Conservation (phyloP, 2,329 filamentous ascomycete species). For the Alternaria incomplexa region DNA sequence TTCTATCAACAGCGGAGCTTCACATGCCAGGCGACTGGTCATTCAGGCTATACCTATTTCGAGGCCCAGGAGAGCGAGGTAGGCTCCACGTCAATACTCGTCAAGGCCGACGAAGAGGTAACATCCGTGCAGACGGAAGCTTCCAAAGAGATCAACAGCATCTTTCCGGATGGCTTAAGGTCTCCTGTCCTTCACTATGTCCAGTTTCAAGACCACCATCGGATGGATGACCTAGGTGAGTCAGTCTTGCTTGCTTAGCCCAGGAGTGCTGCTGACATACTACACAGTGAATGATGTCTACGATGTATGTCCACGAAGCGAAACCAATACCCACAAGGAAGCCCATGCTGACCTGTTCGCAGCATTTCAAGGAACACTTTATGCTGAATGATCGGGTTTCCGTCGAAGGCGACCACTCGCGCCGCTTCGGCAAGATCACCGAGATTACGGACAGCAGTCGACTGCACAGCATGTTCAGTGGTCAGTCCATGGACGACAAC, state of each 20-base stretch:
- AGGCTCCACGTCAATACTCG: slow-evolving; percentile 49
- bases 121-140: slow-evolving; percentile 59
- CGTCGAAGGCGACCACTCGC: slow-evolving; percentile 37
- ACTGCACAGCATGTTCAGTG: slow-evolving; percentile 35
- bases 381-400: slow-evolving; percentile 41
- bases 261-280: slow-evolving; percentile 45
- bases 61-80: slow-evolving; percentile 92
- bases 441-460: slow-evolving; percentile 41
- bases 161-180: slow-evolving; percentile 89
- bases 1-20: slow-evolving; percentile 94
- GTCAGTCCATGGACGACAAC: slow-evolving; percentile 35
- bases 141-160: slow-evolving; percentile 85
- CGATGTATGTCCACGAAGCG: slow-evolving; percentile 3
- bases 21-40: slow-evolving; percentile 94
- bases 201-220: slow-evolving; percentile 79
- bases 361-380: slow-evolving; percentile 47
- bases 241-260: not conserved
- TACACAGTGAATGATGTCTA: slow-evolving; percentile 11
- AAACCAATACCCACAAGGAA: not conserved
- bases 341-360: slow-evolving; percentile 8
- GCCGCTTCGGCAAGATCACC: slow-evolving; percentile 38
- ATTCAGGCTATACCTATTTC: slow-evolving; percentile 89
- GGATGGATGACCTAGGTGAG: slow-evolving; percentile 81
- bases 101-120: slow-evolving; percentile 36
- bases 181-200: slow-evolving; percentile 88